phyloP scores from a whole-genome alignment of 169 alveolate species.

The Plasmodium gallinaceum region DNA sequence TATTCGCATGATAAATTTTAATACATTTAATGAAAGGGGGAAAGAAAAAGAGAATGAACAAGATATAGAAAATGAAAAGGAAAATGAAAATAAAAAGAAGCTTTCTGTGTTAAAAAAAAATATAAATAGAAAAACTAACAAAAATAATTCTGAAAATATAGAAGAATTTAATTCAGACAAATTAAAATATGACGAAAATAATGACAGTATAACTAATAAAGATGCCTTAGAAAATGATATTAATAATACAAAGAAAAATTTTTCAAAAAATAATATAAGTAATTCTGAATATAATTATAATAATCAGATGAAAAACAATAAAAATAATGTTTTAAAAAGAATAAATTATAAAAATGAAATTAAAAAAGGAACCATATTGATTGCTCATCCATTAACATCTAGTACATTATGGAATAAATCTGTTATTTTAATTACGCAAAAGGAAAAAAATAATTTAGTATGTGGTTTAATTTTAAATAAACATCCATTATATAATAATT shows the following conservation, averaged over 20 bases:
- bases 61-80: conserved; percentile 6
- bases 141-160: not conserved
- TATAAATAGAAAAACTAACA: not conserved
- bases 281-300: not conserved
- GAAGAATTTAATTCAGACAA: too few relatives aligned
- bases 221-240: not conserved
- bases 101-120: conserved; percentile 10
- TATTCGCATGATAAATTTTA: conserved; percentile 10
- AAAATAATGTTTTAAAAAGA: conserved; percentile 12
- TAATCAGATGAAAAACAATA: not conserved
- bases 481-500: conserved; percentile 58
- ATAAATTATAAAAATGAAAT: conserved; percentile 34
- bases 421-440: conserved; percentile 47
- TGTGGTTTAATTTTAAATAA: conserved; percentile 66
- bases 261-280: not conserved
- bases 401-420: conserved; percentile 57
- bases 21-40: not conserved
- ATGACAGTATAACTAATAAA: not conserved
- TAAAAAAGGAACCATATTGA: conserved; percentile 47
- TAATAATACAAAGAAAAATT: not conserved
- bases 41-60: not conserved
- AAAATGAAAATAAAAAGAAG: conserved; percentile 11
- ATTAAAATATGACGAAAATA: not conserved
- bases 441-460: conserved; percentile 66
- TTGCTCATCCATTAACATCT: conserved; percentile 59